Base-by-base conservation (phyloP, 148 eudicot genomes). In the Talinum fruticosum region DNA sequence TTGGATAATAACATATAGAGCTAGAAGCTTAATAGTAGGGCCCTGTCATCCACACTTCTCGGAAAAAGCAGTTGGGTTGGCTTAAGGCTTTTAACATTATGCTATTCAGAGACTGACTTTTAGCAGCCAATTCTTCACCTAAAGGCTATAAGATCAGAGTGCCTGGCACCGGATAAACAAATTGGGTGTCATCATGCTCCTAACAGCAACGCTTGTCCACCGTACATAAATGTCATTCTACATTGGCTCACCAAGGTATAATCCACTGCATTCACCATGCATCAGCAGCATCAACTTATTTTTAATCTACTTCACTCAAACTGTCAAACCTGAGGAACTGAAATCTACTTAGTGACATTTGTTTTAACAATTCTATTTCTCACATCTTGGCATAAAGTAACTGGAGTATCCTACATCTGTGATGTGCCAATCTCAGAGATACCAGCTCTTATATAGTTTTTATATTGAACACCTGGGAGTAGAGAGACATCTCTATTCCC, bases 261-360 rank as follows among this genome's bases (percentile, higher is more conserved):
- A 34, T 66, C 37, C 41, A 33, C 1, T 16, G 38, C n/a, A 32
- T 24, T 15, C 6, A 59, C 10, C 64, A 59, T 29, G 18, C 57
- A 59, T 59, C 21, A n/a, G 45, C 38, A n/a, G n/a, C n/a, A n/a
- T n/a, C n/a, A n/a, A n/a, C 47, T 36, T 4, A 68, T 28, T 33
- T 19, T 68, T 47, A 23, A 23, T 37, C 72, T 37, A 68, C 47
- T 68, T 36, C 28, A 37, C 21, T 21, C 4, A 38, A 21, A 2
- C 28, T 21, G 13, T 36, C 4, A 38, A 35, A 16, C 28, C 33
- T 35, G 21, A 37, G n/a, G 8, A 68, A 19, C 71, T 35, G 28
- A 68, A 68, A 19, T 68, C 21, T 68, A 68, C 72, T n/a, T 68
- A 37, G 41, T 21, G 1, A 68, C 29, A 68, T 68, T 68, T 10